A percentile compares a stretch with the other conserved stretches of the same genome.
phyloP scores from a whole-genome alignment of 2,329 filamentous ascomycete species.

The Colletotrichum zoysiae region DNA sequence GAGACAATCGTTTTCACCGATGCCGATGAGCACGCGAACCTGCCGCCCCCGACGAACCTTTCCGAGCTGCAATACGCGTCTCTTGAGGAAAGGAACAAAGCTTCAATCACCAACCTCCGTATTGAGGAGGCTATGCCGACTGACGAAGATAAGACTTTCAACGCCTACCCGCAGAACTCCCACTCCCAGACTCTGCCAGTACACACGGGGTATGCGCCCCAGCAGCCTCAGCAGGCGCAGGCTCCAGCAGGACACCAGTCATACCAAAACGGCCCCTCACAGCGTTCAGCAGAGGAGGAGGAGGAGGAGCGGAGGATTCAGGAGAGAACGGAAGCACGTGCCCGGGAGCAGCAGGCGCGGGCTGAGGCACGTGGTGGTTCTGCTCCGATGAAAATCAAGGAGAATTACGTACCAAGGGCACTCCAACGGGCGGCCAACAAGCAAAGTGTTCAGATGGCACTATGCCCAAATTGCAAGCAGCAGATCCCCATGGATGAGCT shows the following conservation, averaged over 20 bases:
- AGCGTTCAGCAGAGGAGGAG: slow-evolving; percentile 64
- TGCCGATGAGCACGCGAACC: slow-evolving; percentile 84
- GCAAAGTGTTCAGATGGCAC: slow-evolving; percentile 73
- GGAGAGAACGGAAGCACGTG: slow-evolving; percentile 70
- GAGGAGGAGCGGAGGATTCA: slow-evolving; percentile 74
- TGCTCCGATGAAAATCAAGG: slow-evolving; percentile 87
- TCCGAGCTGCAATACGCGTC: slow-evolving; percentile 95
- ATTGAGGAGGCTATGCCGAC: slow-evolving; percentile 97
- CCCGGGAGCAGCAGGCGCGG: slow-evolving; percentile 80
- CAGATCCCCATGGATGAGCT: slow-evolving; percentile 89
- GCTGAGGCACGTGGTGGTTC: slow-evolving; percentile 79
- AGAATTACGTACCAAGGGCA: slow-evolving; percentile 90
- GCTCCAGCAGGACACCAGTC: slow-evolving; percentile 45
- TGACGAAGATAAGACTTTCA: slow-evolving; percentile 74
- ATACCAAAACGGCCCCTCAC: slow-evolving; percentile 46
- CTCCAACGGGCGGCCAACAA: slow-evolving; percentile 78
- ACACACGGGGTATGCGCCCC: slow-evolving; percentile 58
- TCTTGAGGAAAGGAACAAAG: slow-evolving; percentile 92
- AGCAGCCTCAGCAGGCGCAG: slow-evolving; percentile 51
- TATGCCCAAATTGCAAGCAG: slow-evolving; percentile 95
- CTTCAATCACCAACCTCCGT: slow-evolving; percentile 85
- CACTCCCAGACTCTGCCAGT: slow-evolving; percentile 59
- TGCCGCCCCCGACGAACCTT: slow-evolving; percentile 89
- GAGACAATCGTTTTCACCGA: slow-evolving; percentile 95
- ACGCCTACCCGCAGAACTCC: slow-evolving; percentile 59